phyloP scores from a whole-genome alignment of 1,139 yeast species.

The Candida tropicalis region DNA sequence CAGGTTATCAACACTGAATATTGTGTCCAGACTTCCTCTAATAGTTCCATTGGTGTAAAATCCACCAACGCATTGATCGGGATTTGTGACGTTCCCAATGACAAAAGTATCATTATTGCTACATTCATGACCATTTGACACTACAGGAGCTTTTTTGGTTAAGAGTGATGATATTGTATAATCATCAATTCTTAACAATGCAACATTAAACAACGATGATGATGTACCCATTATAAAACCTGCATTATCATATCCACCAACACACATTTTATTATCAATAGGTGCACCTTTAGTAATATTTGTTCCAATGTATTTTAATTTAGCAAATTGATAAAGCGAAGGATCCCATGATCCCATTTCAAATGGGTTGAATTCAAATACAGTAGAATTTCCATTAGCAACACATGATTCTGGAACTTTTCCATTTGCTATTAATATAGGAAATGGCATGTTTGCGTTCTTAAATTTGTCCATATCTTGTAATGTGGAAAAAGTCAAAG shows the following conservation, averaged over 20 bases:
- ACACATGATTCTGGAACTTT: conserved; percentile 37
- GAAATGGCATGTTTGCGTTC: conserved; percentile 41
- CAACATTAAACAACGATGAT: conserved; percentile 50
- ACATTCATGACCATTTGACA: background rate
- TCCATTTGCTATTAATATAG: conserved; percentile 42
- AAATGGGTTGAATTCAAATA: conserved; percentile 42
- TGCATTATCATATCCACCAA: conserved; percentile 73
- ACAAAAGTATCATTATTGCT: conserved; percentile 7
- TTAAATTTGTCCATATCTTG: conserved; percentile 29
- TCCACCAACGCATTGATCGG: conserved; percentile 5
- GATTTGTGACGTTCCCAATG: background rate
- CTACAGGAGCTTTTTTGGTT: conserved; percentile 1
- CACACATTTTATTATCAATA: conserved; percentile 35
- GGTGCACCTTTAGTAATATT: conserved; percentile 29
- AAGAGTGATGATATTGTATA: conserved; percentile 13
- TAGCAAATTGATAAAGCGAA: conserved; percentile 31
- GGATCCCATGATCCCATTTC: conserved; percentile 53
- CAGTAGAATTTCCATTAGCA: conserved; percentile 40
- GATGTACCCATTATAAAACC: conserved; percentile 80
- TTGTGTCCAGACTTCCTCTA: conserved; percentile 14
- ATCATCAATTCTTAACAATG: conserved; percentile 25
- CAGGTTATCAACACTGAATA: conserved; percentile 40
- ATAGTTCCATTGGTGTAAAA: conserved; percentile 21
- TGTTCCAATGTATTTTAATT: conserved; percentile 38
- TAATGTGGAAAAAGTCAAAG: conserved; percentile 42